Conservation (phyloP, 805 yeast genomes). For the Candida multigemmis region DNA sequence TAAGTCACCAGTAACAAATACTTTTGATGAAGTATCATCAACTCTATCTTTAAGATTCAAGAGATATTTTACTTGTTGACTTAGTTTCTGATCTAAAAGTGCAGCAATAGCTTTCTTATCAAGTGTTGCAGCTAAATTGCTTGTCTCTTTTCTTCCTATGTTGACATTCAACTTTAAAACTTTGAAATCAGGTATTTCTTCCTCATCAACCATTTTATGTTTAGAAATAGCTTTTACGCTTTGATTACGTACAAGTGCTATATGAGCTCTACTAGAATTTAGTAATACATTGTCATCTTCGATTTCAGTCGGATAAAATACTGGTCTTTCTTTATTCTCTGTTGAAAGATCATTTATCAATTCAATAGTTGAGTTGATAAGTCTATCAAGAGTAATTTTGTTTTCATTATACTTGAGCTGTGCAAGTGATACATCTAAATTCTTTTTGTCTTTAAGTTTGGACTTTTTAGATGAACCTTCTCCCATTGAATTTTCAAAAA, state of each 20-base stretch:
- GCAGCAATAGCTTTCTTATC: conserved; percentile 65
- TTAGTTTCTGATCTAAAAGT: conserved; percentile 59
- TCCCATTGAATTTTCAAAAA: no score
- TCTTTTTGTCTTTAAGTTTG: no score
- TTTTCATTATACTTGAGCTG: conserved; percentile 75
- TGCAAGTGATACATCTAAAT: conserved; percentile 48
- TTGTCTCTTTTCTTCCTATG: conserved; percentile 30
- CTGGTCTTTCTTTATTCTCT: conserved; percentile 55
- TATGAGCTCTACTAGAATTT: conserved; percentile 39
- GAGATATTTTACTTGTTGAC: conserved; percentile 59
- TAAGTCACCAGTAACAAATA: conserved; percentile 92
- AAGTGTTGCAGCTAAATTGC: conserved; percentile 40
- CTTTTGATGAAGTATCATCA: conserved; percentile 87
- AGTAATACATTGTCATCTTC: conserved; percentile 22
- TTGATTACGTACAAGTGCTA: conserved; percentile 4
- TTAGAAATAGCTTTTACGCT: conserved; percentile 2
- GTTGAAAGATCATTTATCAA: conserved; percentile 40
- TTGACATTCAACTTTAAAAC: conserved; percentile 57
- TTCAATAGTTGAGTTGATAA: conserved; percentile 45
- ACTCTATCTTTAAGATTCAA: conserved; percentile 69
- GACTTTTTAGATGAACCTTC: no score
- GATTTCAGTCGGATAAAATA: conserved; percentile 48
- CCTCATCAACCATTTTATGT: conserved; percentile 3
- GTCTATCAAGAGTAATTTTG: conserved; percentile 53
- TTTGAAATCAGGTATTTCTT: conserved; percentile 36